Evolutionary conservation across 495 filamentous ascomycete genomes (phyloP).

Genomic region (Neurospora intermedia): DNA sequence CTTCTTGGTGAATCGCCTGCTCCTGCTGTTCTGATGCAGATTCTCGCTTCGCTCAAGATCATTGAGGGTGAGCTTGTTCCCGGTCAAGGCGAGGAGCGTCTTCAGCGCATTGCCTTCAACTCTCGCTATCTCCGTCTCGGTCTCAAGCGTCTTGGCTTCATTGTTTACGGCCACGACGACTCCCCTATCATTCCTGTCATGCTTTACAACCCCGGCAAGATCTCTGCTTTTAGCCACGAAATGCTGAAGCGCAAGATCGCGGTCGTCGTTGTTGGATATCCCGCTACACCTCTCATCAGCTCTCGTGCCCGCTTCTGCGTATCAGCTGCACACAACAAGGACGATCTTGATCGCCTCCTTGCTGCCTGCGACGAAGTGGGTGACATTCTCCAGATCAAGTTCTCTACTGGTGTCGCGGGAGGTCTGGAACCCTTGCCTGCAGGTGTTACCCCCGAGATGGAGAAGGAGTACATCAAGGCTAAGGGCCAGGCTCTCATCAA

Average conservation of each 20-base stretch:
- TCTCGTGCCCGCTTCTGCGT: slow-evolving; percentile 94
- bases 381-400: slow-evolving; percentile 87
- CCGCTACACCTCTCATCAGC: slow-evolving; percentile 90
- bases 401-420: slow-evolving; percentile 86
- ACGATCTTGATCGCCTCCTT: slow-evolving; percentile 86
- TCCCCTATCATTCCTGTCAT: slow-evolving; percentile 91
- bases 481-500: slow-evolving; percentile 41
- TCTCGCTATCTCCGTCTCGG: slow-evolving; percentile 94
- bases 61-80: slow-evolving; percentile 80
- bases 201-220: slow-evolving; percentile 94
- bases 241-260: slow-evolving; percentile 97
- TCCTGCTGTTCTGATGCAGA: slow-evolving; percentile 81
- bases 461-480: slow-evolving; percentile 57
- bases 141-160: slow-evolving; percentile 92
- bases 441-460: slow-evolving; percentile 55
- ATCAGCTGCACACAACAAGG: slow-evolving; percentile 92
- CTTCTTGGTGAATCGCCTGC: slow-evolving; percentile 81
- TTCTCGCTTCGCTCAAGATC: slow-evolving; percentile 69
- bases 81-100: slow-evolving; percentile 88
- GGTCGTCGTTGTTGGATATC: slow-evolving; percentile 96
- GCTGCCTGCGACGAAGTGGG: slow-evolving; percentile 88
- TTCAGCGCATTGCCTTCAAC: slow-evolving; percentile 96
- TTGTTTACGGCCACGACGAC: slow-evolving; percentile 94
- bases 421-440: slow-evolving; percentile 65
- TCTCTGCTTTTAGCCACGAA: slow-evolving; percentile 95